A percentile compares a stretch with the other conserved stretches of the same genome.
Conservation (phyloP, 1,284 basidiomycete species). For the Ceratobasidium sp. region DNA sequence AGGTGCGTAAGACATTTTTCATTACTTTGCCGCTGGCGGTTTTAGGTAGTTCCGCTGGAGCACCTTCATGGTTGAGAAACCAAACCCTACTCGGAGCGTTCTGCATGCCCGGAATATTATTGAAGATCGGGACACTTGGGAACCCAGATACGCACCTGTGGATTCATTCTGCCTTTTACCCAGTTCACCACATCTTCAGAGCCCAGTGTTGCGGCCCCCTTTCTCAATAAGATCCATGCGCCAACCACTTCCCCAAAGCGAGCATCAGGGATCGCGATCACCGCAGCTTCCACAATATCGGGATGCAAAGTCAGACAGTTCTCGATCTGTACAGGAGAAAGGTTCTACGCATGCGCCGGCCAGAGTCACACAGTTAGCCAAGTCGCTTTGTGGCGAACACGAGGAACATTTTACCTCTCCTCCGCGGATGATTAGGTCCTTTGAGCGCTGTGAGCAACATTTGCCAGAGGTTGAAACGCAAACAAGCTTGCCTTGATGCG, state of each 20-base stretch:
- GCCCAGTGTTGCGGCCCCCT: constrained; percentile 55
- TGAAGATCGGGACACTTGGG: not conserved
- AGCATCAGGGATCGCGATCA: constrained; percentile 75
- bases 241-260: constrained; percentile 82
- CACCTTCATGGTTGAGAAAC: constrained; percentile 76
- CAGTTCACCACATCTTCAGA: constrained; percentile 63
- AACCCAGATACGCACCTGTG: constrained; percentile 64
- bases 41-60: constrained; percentile 73
- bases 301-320: constrained; percentile 73
- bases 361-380: not conserved
- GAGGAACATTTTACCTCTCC: constrained; percentile 68
- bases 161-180: constrained; percentile 73
- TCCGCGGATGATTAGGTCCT: constrained; percentile 89
- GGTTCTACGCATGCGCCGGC: constrained; percentile 62
- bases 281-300: constrained; percentile 76
- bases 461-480: not conserved
- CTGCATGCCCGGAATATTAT: constrained; percentile 53
- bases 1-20: constrained; percentile 73
- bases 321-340: constrained; percentile 88
- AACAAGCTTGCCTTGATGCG: constrained; percentile 68
- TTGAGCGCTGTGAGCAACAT: constrained; percentile 36
- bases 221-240: constrained; percentile 72
- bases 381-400: not conserved
- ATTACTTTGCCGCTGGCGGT: constrained; percentile 89
- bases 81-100: constrained; percentile 85